These are phyloP conservation scores for Russula sp. DNA, from an alignment of 768 basidiomycete genomes.

Conservation along the genomic window DNA sequence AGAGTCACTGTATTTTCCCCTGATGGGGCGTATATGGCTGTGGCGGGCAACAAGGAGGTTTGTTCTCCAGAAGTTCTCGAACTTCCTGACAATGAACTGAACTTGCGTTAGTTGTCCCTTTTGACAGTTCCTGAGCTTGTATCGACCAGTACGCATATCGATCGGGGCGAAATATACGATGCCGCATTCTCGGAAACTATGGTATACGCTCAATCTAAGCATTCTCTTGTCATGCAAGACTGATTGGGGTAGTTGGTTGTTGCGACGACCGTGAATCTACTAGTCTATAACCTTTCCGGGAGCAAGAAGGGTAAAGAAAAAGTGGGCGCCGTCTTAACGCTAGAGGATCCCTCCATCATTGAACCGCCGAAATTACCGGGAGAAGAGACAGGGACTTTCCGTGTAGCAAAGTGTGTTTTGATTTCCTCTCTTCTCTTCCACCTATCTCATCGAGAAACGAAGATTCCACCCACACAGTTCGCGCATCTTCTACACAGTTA, in stretches of 20 bases:
- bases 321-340: conserved; percentile 25
- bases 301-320: conserved; percentile 40
- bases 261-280: conserved; percentile 56
- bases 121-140: conserved; percentile 33
- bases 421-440: neutral
- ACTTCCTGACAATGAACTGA: neutral
- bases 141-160: conserved; percentile 43
- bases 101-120: conserved; percentile 24
- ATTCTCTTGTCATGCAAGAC: neutral
- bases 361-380: conserved; percentile 19
- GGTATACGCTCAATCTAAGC: conserved; percentile 34
- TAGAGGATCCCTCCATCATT: conserved; percentile 14
- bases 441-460: conserved; percentile 1
- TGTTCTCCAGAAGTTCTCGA: conserved; percentile 21
- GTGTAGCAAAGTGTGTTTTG: conserved; percentile 12
- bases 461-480: conserved; percentile 55
- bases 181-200: conserved; percentile 65
- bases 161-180: conserved; percentile 82
- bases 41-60: conserved; percentile 71
- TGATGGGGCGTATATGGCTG: conserved; percentile 54
- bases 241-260: conserved; percentile 49
- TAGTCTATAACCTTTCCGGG: conserved; percentile 52
- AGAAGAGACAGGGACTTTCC: conserved; percentile 9
- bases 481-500: conserved; percentile 57
- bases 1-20: conserved; percentile 85